Conservation (phyloP, 163 green algal genomes). For the Scenedesmus sp. region DNA sequence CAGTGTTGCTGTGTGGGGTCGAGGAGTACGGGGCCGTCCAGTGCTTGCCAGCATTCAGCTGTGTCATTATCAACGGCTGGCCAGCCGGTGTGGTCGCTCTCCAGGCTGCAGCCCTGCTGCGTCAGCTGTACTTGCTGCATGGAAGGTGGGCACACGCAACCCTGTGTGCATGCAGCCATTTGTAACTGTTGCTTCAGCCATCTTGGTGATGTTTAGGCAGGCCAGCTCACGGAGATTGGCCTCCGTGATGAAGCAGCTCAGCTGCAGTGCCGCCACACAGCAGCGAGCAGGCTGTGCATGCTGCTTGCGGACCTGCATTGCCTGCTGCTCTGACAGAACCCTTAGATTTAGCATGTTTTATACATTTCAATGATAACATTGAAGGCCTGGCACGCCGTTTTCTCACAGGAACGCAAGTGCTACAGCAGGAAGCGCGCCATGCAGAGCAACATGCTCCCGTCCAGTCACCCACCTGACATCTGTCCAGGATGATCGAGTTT, state of each 20-base stretch:
- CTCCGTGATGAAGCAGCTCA: no score
- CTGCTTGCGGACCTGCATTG: not conserved
- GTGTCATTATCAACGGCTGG: not conserved
- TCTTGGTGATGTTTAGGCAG: not conserved
- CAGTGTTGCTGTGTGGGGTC: not conserved
- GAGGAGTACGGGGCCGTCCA: not conserved
- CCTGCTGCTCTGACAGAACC: not conserved
- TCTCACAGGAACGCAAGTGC: not conserved
- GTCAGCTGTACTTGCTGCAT: not conserved
- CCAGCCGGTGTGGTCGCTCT: not conserved
- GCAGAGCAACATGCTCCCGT: not conserved
- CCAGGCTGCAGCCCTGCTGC: not conserved
- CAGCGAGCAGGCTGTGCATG: not conserved
- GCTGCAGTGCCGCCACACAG: not conserved
- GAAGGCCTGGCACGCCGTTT: no score
- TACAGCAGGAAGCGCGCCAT: not conserved
- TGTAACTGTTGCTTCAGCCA: not conserved
- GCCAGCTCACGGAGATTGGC: no score
- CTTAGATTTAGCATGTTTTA: no score
- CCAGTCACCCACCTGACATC: not conserved
- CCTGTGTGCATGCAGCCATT: not conserved
- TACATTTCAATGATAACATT: no score
- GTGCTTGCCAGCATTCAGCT: not conserved
- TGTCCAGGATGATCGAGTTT: not conserved
- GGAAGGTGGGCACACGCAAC: not conserved